Evolutionary conservation across 1,139 yeast genomes (phyloP).

Genomic region (Pichia norvegensis): DNA sequence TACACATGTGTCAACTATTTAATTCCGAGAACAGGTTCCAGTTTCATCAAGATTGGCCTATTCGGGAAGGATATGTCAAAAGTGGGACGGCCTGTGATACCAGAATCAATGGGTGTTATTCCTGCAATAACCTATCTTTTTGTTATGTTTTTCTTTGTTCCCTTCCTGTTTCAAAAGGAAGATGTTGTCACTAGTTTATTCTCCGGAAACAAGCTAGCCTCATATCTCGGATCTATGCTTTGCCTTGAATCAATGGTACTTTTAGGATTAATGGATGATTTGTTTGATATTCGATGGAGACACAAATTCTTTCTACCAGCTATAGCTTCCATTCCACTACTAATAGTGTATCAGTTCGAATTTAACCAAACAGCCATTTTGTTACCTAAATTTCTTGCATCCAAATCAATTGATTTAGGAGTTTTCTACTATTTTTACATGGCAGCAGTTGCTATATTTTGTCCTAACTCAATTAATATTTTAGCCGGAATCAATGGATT

Average conservation of each 20-base stretch:
- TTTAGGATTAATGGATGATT: conserved; percentile 87
- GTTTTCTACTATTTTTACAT: conserved; percentile 74
- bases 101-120: conserved; percentile 89
- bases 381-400: conserved; percentile 62
- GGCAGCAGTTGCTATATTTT: conserved; percentile 86
- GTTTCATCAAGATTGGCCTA: conserved; percentile 71
- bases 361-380: conserved; percentile 89
- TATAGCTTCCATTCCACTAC: conserved; percentile 82
- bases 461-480: conserved; percentile 95
- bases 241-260: conserved; percentile 79
- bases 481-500: conserved; percentile 94
- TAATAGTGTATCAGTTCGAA: conserved; percentile 87
- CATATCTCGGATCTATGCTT: conserved; percentile 74
- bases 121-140: conserved; percentile 76
- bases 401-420: conserved; percentile 58
- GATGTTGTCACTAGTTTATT: conserved; percentile 23
- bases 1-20: conserved; percentile 49
- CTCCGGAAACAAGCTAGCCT: conserved; percentile 54
- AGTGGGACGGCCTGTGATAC: conserved; percentile 58
- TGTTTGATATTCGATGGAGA: conserved; percentile 94
- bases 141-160: conserved; percentile 77
- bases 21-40: conserved; percentile 59
- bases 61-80: conserved; percentile 81
- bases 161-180: conserved; percentile 79
- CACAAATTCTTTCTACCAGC: conserved; percentile 95